These are phyloP conservation scores for Mucor velutinosus DNA, from an alignment of 371 early-diverging fungal species.

Conservation along the genomic window DNA sequence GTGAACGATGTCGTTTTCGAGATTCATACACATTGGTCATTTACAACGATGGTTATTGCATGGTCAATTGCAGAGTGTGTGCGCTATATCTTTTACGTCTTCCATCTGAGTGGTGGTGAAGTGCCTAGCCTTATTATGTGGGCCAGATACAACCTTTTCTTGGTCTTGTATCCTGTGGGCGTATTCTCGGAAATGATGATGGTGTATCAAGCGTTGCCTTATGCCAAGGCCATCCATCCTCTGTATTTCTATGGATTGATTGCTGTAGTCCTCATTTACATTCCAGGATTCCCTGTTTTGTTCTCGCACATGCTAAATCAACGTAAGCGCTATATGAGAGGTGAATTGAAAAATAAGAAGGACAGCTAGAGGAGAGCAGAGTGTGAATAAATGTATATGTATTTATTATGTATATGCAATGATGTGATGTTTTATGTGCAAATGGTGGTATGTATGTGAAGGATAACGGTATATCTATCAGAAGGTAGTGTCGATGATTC, in stretches of 20 bases:
- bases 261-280: conserved; percentile 63
- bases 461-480: background rate
- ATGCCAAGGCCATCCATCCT: conserved; percentile 56
- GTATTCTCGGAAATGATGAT: conserved; percentile 84
- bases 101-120: conserved; percentile 49
- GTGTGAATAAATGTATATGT: background rate
- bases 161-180: conserved; percentile 88
- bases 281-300: conserved; percentile 81
- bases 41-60: conserved; percentile 85
- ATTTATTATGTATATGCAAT: background rate
- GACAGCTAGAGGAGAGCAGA: background rate
- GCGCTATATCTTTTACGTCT: conserved; percentile 86
- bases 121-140: conserved; percentile 64
- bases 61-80: conserved; percentile 92
- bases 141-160: conserved; percentile 87
- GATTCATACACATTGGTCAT: conserved; percentile 67
- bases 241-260: conserved; percentile 60
- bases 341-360: conserved; percentile 36
- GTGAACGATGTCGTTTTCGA: conserved; percentile 69
- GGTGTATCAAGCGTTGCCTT: conserved; percentile 72
- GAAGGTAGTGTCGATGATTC: conserved; percentile 32
- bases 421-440: background rate
- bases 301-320: conserved; percentile 92
- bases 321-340: conserved; percentile 74
- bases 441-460: background rate